Evolutionary conservation across 768 basidiomycete genomes (phyloP).

Genomic region (Psilocybe cyanescens): DNA sequence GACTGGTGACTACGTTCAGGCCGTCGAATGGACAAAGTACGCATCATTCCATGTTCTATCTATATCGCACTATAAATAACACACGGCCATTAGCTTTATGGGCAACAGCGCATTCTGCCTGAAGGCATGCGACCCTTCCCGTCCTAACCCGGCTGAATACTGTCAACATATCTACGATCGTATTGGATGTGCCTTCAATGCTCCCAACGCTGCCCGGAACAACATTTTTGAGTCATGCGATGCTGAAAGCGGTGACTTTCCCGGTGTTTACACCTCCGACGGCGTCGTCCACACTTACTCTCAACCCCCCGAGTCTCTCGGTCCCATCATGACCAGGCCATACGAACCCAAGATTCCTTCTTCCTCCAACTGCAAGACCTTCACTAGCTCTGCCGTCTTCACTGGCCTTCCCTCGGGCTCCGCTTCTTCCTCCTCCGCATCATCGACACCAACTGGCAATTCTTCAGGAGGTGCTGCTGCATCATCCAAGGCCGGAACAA

Average conservation of each 20-base stretch:
- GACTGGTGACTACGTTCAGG: slow-evolving; percentile 51
- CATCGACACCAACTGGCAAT: background rate
- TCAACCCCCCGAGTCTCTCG: slow-evolving; percentile 47
- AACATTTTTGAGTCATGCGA: slow-evolving; percentile 67
- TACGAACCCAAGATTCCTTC: slow-evolving; percentile 45
- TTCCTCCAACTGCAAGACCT: slow-evolving; percentile 4
- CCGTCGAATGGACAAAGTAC: slow-evolving; percentile 73
- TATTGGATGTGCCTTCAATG: slow-evolving; percentile 76
- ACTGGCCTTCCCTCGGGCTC: slow-evolving; percentile 3
- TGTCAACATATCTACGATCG: slow-evolving; percentile 80
- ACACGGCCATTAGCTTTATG: slow-evolving; percentile 57
- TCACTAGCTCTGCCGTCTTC: slow-evolving; percentile 3
- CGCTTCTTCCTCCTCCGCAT: background rate
- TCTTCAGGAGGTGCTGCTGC: background rate
- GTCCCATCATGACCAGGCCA: slow-evolving; percentile 43
- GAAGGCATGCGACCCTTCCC: slow-evolving; percentile 69
- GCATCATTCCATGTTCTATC: slow-evolving; percentile 21
- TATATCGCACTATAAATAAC: background rate
- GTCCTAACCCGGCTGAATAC: slow-evolving; percentile 46
- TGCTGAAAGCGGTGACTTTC: slow-evolving; percentile 50
- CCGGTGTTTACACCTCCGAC: slow-evolving; percentile 34
- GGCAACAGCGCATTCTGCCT: slow-evolving; percentile 43
- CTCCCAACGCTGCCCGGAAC: slow-evolving; percentile 62
- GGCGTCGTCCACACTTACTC: slow-evolving; percentile 39
- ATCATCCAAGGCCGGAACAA: background rate